A percentile compares a stretch with the other conserved stretches of the same genome.
These are phyloP conservation scores for Trichoderma guizhouense DNA, from an alignment of 2,329 filamentous ascomycete species.

Conservation along the genomic window DNA sequence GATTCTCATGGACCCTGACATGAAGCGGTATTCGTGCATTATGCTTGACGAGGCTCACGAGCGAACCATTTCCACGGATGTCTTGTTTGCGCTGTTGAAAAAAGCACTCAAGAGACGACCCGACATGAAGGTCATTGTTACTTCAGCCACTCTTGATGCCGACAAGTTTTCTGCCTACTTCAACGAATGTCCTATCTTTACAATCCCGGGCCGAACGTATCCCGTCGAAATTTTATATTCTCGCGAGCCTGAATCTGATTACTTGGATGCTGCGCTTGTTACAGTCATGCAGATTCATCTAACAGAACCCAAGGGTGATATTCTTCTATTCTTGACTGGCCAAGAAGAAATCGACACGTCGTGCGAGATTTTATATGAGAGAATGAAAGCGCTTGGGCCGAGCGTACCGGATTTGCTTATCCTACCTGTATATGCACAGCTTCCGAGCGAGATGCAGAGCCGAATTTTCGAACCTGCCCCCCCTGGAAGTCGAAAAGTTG, in stretches of 20 bases:
- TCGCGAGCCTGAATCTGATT: slow-evolving; percentile 90
- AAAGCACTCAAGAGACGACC: slow-evolving; percentile 83
- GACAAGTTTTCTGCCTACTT: slow-evolving; percentile 98
- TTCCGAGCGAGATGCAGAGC: slow-evolving; percentile 91
- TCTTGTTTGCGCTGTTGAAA: slow-evolving; percentile 90
- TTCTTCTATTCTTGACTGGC: slow-evolving; percentile 93
- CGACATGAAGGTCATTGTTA: slow-evolving; percentile 93
- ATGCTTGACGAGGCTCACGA: slow-evolving; percentile 99
- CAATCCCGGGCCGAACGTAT: slow-evolving; percentile 90
- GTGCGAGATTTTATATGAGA: slow-evolving; percentile 87
- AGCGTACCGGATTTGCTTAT: slow-evolving; percentile 90
- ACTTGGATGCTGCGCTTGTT: slow-evolving; percentile 87
- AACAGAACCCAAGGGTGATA: slow-evolving; percentile 87
- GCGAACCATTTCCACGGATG: slow-evolving; percentile 91
- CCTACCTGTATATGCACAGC: slow-evolving; percentile 89
- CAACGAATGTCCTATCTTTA: slow-evolving; percentile 92
- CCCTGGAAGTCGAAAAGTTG: slow-evolving; percentile 81
- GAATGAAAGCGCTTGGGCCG: slow-evolving; percentile 92
- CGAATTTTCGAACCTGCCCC: slow-evolving; percentile 93
- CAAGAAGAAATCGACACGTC: slow-evolving; percentile 97
- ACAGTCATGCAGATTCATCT: slow-evolving; percentile 99
- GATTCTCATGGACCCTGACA: slow-evolving; percentile 84
- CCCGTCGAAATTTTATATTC: slow-evolving; percentile 97
- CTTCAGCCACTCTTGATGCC: slow-evolving; percentile 91
- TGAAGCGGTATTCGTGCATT: slow-evolving; percentile 89